Base-by-base conservation (phyloP, 1,284 basidiomycete genomes). In the Fomes fomentarius region DNA sequence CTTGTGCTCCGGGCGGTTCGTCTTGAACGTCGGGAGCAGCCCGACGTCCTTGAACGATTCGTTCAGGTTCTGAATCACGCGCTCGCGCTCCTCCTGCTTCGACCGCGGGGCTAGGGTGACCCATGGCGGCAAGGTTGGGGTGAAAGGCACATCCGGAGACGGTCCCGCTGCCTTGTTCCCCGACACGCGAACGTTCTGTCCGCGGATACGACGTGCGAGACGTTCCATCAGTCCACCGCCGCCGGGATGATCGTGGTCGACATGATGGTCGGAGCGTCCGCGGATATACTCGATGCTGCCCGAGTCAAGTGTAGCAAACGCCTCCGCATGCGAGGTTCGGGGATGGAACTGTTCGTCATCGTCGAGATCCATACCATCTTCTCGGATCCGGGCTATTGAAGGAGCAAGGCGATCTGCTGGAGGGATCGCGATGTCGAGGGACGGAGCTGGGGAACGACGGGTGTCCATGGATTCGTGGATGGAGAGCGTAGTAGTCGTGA, bases 31-130 rank as follows among this genome's bases (percentile, higher is more conserved):
- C 22, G 87, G 89, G n/a, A 91, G 69, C 8, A 91, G 67, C 4
- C 89, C 89, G 21, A 91, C 88, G 52, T 87, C 89, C 68, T 85
- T 83, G 73, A 91, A 92, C 12, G 87, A 88, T 54, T 80, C 81
- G 63, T 86, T 89, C 35, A 91, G 71, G 60, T 82, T 85, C 56
- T 81, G 80, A 46, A 91, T 83, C 15, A 87, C 82, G 34, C 81
- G 80, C 63, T 85, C 81, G 11, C 83, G 80, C 56, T 84, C 80
- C 66, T 90, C 87, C 54, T 84, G 81, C 65, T 82, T 81, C 37
- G 77, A 77, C 33, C 87, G 78, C 2, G 83, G 80, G 11, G 83
- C 79, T 54, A 87, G 78, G 31, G 76, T 78, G 49, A 89, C 69
- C 89, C 89, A 91, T 3, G 87, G 88, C 31, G 89, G 86, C 17